Conservation (phyloP, 371 early-diverging fungal species). For the Umbelopsis sp. region DNA sequence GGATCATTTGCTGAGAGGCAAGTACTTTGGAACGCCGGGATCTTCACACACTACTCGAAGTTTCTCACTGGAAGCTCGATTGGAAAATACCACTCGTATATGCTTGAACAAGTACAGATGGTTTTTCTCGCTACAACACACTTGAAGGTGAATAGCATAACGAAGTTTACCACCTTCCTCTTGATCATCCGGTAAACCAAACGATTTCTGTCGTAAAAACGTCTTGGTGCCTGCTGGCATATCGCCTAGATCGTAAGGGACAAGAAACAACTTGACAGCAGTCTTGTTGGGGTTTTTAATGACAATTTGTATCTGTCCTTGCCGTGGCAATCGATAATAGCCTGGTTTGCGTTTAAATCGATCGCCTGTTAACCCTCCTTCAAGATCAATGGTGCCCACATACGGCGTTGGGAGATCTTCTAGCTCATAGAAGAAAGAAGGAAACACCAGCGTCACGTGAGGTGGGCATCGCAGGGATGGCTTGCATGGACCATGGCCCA, state of each 20-base stretch:
- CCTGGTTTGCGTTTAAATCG: slow-evolving; percentile 43
- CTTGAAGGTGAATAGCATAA: slow-evolving; percentile 80
- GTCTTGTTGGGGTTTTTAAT: slow-evolving; percentile 83
- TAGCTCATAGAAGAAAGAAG: slow-evolving; percentile 76
- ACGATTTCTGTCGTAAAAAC: slow-evolving; percentile 81
- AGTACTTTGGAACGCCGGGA: slow-evolving; percentile 50
- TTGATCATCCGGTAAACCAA: slow-evolving; percentile 29
- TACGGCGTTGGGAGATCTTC: slow-evolving; percentile 60
- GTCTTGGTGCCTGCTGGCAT: slow-evolving; percentile 80
- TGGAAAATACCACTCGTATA: slow-evolving; percentile 80
- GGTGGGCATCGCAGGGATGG: slow-evolving; percentile 69
- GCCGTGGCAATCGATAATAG: slow-evolving; percentile 73
- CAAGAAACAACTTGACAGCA: slow-evolving; percentile 78
- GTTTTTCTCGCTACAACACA: slow-evolving; percentile 60
- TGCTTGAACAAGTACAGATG: slow-evolving; percentile 68
- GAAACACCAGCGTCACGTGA: slow-evolving; percentile 69
- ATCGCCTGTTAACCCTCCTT: slow-evolving; percentile 46
- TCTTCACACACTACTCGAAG: slow-evolving; percentile 66
- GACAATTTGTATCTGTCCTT: slow-evolving; percentile 83
- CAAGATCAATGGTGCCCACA: slow-evolving; percentile 68
- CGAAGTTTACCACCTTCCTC: slow-evolving; percentile 43
- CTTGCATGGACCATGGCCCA: slow-evolving; percentile 66
- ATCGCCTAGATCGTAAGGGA: slow-evolving; percentile 81
- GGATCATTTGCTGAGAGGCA: slow-evolving; percentile 26
- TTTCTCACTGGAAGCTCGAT: slow-evolving; percentile 63